Evolutionary conservation across 768 basidiomycete species (phyloP), one percentile per base, ranked within the genome.

Genomic region (Termitomyces sp.): DNA sequence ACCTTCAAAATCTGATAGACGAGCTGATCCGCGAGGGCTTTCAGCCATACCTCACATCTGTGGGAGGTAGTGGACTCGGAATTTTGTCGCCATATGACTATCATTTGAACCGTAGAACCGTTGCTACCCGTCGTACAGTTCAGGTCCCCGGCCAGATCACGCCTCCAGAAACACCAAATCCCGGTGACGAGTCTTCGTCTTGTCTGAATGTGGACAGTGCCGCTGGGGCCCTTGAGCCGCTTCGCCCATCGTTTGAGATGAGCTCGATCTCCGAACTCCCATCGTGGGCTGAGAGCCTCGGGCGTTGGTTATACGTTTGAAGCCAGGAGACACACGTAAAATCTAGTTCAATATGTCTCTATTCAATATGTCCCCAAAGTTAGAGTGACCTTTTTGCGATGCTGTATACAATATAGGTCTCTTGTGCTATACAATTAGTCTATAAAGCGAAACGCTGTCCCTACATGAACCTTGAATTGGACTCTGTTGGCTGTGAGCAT

Each of bases 11-110:
- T 63, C 83, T 98, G 67, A 80, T 86, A 46, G 71, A 75, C 20
- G 79, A 79, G 9, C 85, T 98, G 66, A 74, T 78, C 66, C 77
- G 78, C 62, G 81, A 84, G 56, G 84, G 83, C 60, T 97, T 89
- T 78, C 81, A 85, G 64, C 89, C 93, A 32, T 95, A 98, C 81
- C 79, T 93, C 66, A 96, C 96, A 39, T 85, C 91, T 59, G 92
- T 99, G 54, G 97, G 97, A 16, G 97, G 97, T 59, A 89, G 87
- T 66, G 96, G 96, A 11, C 82, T 96, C 18, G 96, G 96, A 62
- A 84, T 99, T 66, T 79, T 94, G 67, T 87, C 88, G 4, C 86
- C 84, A 24, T 82, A 83, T 66, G 69, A 73, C 33, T 76, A 78
- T 61, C 79, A 82, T 68, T 74, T 75, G 44, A 73, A 73, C 62